Evolutionary conservation across 345 rosid genomes (phyloP).

Genomic region (Garcia nutans): DNA sequence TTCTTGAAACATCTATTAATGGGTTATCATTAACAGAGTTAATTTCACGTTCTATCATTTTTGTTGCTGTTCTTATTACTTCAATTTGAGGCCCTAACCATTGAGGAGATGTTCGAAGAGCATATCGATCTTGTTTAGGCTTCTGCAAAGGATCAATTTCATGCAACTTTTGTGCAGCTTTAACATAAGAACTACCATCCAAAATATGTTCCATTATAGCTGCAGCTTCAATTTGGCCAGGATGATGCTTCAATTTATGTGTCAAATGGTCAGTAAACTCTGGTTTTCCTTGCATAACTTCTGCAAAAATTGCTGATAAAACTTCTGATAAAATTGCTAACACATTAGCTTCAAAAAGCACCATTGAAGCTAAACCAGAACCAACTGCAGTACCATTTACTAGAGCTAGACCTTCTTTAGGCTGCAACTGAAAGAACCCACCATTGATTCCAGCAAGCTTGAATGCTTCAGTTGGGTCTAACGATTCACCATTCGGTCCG

Average conservation of each 20-base stretch:
- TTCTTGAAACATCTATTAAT: slow-evolving; percentile 33
- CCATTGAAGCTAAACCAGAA: slow-evolving; percentile 29
- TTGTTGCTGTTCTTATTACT: slow-evolving; percentile 31
- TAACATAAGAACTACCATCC: slow-evolving; percentile 31
- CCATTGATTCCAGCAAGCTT: slow-evolving; percentile 17
- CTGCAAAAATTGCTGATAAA: slow-evolving; percentile 33
- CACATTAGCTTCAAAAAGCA: slow-evolving; percentile 33
- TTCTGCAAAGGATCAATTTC: slow-evolving; percentile 33
- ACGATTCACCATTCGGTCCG: slow-evolving; percentile 16
- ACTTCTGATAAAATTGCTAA: slow-evolving; percentile 28
- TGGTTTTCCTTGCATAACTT: slow-evolving; percentile 35
- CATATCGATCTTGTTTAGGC: slow-evolving; percentile 37
- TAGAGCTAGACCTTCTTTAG: slow-evolving; percentile 33
- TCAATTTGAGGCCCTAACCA: slow-evolving; percentile 38
- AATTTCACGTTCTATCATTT: slow-evolving; percentile 36
- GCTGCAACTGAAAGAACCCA: slow-evolving; percentile 32
- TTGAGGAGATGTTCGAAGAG: slow-evolving; percentile 34
- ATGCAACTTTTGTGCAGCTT: slow-evolving; percentile 28
- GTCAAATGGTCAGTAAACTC: slow-evolving; percentile 36
- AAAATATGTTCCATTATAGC: slow-evolving; percentile 40
- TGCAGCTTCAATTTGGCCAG: slow-evolving; percentile 38
- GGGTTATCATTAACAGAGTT: slow-evolving; percentile 40
- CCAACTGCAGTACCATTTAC: slow-evolving; percentile 38
- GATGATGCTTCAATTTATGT: slow-evolving; percentile 37
- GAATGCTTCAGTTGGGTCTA: slow-evolving; percentile 23